phyloP scores from a whole-genome alignment of 805 yeast species.

The Candida insectalens region DNA sequence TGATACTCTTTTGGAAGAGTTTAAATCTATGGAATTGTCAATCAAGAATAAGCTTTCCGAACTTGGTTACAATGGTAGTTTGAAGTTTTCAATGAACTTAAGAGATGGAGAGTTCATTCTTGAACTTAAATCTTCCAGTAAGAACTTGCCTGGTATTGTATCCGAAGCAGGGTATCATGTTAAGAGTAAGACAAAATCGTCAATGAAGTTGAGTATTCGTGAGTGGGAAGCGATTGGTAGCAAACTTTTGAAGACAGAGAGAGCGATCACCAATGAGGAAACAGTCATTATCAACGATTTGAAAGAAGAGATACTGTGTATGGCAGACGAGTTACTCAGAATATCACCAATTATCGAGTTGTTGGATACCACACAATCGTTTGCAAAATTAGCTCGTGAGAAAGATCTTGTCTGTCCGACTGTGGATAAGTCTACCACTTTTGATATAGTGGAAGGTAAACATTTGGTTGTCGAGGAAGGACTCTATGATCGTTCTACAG shows the following conservation, averaged over 20 bases:
- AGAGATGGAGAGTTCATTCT: slow-evolving; percentile 18
- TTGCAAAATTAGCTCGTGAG: slow-evolving; percentile 65
- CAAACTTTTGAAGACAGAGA: slow-evolving; percentile 32
- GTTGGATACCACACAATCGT: slow-evolving; percentile 64
- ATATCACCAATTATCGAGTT: slow-evolving; percentile 43
- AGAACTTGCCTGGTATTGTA: slow-evolving; percentile 11
- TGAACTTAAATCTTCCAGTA: slow-evolving; percentile 18
- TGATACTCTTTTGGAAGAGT: slow-evolving; percentile 8
- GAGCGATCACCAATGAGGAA: slow-evolving; percentile 48
- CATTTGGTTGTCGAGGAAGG: slow-evolving; percentile 85
- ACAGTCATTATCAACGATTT: slow-evolving; percentile 38
- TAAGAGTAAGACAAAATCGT: slow-evolving; percentile 17
- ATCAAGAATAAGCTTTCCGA: slow-evolving; percentile 5
- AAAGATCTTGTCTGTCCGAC: slow-evolving; percentile 57
- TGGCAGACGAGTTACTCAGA: slow-evolving; percentile 36
- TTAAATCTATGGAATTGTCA: slow-evolving; percentile 5
- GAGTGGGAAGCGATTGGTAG: slow-evolving; percentile 48
- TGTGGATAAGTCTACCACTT: slow-evolving; percentile 36
- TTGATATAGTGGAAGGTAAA: slow-evolving; percentile 57
- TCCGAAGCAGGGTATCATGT: slow-evolving; percentile 7
- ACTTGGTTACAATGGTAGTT: slow-evolving; percentile 17
- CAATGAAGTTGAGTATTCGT: slow-evolving; percentile 27
- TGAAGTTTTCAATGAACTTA: slow-evolving; percentile 16
- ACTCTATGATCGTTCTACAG: slow-evolving; percentile 32
- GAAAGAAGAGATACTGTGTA: slow-evolving; percentile 33